Conservation (phyloP, 1,284 basidiomycete genomes). For the Violaceomyces palustris region DNA sequence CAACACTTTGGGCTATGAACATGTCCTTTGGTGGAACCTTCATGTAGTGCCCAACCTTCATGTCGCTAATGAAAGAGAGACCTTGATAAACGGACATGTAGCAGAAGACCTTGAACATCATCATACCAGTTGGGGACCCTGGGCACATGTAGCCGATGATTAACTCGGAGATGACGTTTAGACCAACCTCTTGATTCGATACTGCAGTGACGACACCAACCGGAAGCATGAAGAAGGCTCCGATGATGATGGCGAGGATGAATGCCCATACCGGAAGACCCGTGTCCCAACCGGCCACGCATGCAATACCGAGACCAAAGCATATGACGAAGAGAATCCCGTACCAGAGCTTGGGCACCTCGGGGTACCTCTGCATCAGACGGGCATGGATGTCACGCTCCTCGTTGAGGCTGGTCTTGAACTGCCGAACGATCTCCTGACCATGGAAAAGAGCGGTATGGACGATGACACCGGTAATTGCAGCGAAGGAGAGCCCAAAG, state of each 20-base stretch:
- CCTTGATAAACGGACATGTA: no score
- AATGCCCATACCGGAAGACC: slow-evolving; percentile 72
- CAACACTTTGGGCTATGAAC: slow-evolving; percentile 61
- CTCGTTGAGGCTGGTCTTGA: no score
- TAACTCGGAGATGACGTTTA: slow-evolving; percentile 67
- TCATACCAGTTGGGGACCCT: slow-evolving; percentile 70
- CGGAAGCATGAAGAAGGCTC: slow-evolving; percentile 63
- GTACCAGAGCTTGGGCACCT: slow-evolving; percentile 64
- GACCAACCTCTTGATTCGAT: slow-evolving; percentile 68
- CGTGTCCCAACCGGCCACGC: slow-evolving; percentile 67
- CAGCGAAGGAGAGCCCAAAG: slow-evolving; percentile 64
- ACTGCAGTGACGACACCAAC: slow-evolving; percentile 77
- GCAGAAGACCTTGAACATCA: slow-evolving; percentile 74
- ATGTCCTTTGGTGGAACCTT: slow-evolving; percentile 59
- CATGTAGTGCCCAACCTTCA: slow-evolving; percentile 59
- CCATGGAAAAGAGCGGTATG: slow-evolving; percentile 56
- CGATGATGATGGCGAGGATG: slow-evolving; percentile 60
- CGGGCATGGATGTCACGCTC: slow-evolving; percentile 77
- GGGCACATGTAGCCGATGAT: slow-evolving; percentile 72
- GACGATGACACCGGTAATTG: slow-evolving; percentile 67
- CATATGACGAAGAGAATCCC: slow-evolving; percentile 59
- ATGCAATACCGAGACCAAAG: slow-evolving; percentile 62
- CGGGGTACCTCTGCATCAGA: slow-evolving; percentile 72
- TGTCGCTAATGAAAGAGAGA: slow-evolving; percentile 62
- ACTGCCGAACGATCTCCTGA: slow-evolving; percentile 66